Evolutionary conservation across 1,139 yeast species (phyloP).

Genomic region (Schizosaccharomyces versatilis): DNA sequence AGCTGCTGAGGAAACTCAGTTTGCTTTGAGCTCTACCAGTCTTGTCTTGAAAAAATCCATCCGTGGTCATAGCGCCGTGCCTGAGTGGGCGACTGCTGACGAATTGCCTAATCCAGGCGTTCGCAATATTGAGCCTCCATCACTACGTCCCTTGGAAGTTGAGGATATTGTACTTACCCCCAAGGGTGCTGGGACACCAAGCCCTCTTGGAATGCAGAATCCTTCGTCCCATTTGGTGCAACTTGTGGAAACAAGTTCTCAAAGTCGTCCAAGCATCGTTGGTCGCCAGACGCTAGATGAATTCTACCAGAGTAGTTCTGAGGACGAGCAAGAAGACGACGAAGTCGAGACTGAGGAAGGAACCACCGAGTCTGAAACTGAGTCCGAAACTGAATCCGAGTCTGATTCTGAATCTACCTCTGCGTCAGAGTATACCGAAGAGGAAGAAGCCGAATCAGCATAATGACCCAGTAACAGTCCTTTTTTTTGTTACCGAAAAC

Average conservation of each 20-base stretch:
- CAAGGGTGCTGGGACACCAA: conserved; percentile 3
- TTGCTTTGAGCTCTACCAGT: conserved; percentile 19
- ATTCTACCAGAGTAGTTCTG: conserved; percentile 34
- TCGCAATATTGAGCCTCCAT: conserved; percentile 15
- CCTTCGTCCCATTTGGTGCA: neutral
- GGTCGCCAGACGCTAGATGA: conserved; percentile 19
- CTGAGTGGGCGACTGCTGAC: conserved; percentile 17
- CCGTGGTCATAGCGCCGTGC: conserved; percentile 17
- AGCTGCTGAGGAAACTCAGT: conserved; percentile 8
- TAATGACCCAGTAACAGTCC: too few species aligned
- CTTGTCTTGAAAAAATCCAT: conserved; percentile 19
- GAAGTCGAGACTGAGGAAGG: neutral
- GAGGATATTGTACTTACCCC: neutral
- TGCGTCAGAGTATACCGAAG: too few species aligned
- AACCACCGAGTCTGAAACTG: too few species aligned
- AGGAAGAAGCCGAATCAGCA: too few species aligned
- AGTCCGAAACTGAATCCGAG: too few species aligned
- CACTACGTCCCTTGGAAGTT: conserved; percentile 3
- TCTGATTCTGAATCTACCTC: too few species aligned
- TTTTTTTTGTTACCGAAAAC: too few species aligned
- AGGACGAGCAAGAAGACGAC: conserved; percentile 13
- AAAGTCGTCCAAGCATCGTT: conserved; percentile 7
- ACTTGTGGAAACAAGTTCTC: neutral
- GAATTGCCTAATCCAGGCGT: conserved; percentile 13
- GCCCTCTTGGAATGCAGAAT: conserved; percentile 5